Evolutionary conservation across 306 rosid genomes (phyloP), one percentile per base, ranked within the genome.

Genomic region (Fragaria vesca): DNA sequence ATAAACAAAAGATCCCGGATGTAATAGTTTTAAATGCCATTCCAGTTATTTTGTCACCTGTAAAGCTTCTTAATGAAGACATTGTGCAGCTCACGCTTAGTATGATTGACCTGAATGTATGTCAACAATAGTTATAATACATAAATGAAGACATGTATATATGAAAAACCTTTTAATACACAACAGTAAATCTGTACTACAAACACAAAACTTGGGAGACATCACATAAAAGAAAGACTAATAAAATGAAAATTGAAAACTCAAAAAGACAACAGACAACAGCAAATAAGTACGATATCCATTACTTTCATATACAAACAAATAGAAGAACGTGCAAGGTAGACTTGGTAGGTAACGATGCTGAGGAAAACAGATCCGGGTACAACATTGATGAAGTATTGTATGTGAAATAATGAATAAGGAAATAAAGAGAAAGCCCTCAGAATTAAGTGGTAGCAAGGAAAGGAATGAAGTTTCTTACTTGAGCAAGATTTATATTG

Each of bases 71-170:
- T 89, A 63, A 96, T 96, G 89, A 96, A 93, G 55, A 93, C 91
- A 72, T 93, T 96, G 93, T 96, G 99, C 82, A 96, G 89, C 83
- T 91, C 97, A 69, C 97, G 90, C 86, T 93, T 96, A 52, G 97
- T 85, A 86, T 96, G 93, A 86, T 93, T 86, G 80, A 96, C 99
- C 99, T 96, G 85, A 79, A 81, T 66, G 45, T n/a, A 69, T 51
- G 46, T 13, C 70, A 75, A 60, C 67, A 43, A 78, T 34, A 38
- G 21, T 55, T 36, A 68, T 20, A 34, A 8, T 18, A 18, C 70
- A 15, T 15, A 65, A 5, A 34, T 6, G 24, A 32, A 9, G 6
- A 66, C 24, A 18, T 2, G 11, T 18, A 66, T 2, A 13, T 1
- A 66, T 17, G 10, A 76, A 73, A 47, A 47, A 6, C 8, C 12